Evolutionary conservation across 306 rosid species (phyloP), one percentile per base, ranked within the genome.

Genomic region (Inga oerstediana): DNA sequence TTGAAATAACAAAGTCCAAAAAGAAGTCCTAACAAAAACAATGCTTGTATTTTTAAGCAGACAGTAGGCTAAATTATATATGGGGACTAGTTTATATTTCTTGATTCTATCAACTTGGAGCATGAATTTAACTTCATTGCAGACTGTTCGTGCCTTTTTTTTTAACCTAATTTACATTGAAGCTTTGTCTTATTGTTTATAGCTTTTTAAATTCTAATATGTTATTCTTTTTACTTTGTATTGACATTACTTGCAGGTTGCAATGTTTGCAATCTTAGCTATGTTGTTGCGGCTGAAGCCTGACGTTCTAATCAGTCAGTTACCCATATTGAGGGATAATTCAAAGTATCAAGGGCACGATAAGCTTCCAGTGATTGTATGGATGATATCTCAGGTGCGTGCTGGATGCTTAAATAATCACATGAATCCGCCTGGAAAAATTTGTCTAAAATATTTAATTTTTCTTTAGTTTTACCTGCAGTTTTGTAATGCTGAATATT

Each of bases 271-370:
- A 74, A 98, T 86, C 58, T 78, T 92, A 78, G 98, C 97, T 4
- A 88, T 96, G 92, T 91, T 96, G 59, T 83, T 96, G 81, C 98
- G 94, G 61, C 90, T 91, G 81, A 96, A 89, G 85, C 99, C 99
- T 44, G 99, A 96, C 81, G 92, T 86, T 70, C 89, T 93, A 78
- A 81, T 85, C 46, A 27, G 79, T 52, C 80, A 90, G 46, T 89
- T 92, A 85, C 94, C 94, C 34, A 85, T 84, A 24, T 83, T 96
- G 85, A 92, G 88, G 83, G 97, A 96, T 74, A 84, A 83, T 87
- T 27, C 88, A 12, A 93, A 92, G 86, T 96, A 91, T 88, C 96
- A 91, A 90, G 99, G 97, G 76, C 98, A 91, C 76, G 99, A 96
- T 89, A 96, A 91, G 86, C 97, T 96, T 84, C 89, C 94, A 75